These are phyloP conservation scores for Lepiota brunneoincarnata DNA, from an alignment of 768 basidiomycete species.

Conservation along the genomic window DNA sequence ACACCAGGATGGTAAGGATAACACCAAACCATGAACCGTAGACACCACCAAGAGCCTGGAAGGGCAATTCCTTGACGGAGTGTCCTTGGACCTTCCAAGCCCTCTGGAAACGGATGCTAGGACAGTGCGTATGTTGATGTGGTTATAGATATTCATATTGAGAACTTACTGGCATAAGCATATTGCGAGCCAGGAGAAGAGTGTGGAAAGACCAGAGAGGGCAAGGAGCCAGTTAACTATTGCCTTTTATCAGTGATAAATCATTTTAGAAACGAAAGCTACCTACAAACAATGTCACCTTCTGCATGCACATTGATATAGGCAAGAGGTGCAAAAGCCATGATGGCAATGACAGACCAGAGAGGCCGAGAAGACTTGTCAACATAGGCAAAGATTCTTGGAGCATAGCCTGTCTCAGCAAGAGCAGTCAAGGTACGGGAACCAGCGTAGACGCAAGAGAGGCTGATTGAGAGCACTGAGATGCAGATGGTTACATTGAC, in stretches of 20 bases:
- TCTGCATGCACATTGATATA: constrained; percentile 35
- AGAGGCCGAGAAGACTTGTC: constrained; percentile 45
- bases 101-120: constrained; percentile 41
- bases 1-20: constrained; percentile 34
- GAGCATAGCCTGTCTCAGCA: constrained; percentile 45
- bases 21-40: constrained; percentile 46
- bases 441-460: constrained; percentile 44
- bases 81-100: constrained; percentile 45
- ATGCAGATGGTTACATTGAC: constrained; percentile 44
- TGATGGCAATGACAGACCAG: constrained; percentile 35
- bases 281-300: constrained; percentile 39
- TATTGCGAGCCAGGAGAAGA: constrained; percentile 45
- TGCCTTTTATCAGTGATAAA: not conserved
- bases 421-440: constrained; percentile 44
- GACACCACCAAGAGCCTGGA: constrained; percentile 39
- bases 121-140: not conserved
- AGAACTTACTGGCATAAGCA: constrained; percentile 42
- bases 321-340: constrained; percentile 37
- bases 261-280: not conserved
- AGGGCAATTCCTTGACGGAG: constrained; percentile 42
- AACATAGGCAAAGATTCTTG: constrained; percentile 41
- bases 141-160: not conserved
- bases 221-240: constrained; percentile 43
- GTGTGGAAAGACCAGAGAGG: constrained; percentile 43
- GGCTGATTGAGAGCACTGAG: constrained; percentile 43